phyloP scores from a whole-genome alignment of 2,329 filamentous ascomycete genomes.

The Macrophomina pseudophaseolina region DNA sequence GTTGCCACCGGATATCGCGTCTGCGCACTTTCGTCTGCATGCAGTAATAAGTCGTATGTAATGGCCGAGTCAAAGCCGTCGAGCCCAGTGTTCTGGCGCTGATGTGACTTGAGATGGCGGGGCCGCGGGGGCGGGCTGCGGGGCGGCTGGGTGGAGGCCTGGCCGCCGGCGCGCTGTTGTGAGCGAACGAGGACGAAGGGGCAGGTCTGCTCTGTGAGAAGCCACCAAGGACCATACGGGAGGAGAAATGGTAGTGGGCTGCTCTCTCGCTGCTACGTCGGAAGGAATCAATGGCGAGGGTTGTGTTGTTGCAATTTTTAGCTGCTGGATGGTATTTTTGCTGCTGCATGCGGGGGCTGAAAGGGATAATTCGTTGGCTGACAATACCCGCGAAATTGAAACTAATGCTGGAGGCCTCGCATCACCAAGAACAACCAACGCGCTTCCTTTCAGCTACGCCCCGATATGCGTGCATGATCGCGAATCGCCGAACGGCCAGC shows the following conservation, averaged over 20 bases:
- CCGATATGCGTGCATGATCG: constrained; percentile 2
- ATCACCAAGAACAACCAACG: constrained; percentile 8
- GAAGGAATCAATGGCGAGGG: background rate
- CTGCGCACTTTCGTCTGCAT: background rate
- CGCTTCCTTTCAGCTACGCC: background rate
- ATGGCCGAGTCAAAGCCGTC: background rate
- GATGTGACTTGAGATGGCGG: background rate
- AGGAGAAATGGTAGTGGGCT: too few species aligned
- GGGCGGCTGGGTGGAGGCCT: background rate
- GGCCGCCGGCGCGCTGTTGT: background rate
- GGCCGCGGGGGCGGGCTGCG: background rate
- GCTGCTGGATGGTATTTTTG: background rate
- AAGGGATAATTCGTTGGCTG: background rate
- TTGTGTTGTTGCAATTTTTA: constrained; percentile 8
- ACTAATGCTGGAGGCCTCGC: constrained; percentile 18
- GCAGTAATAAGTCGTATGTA: background rate
- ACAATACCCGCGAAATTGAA: background rate
- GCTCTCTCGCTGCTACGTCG: background rate
- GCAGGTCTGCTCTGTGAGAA: background rate
- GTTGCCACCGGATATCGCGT: background rate
- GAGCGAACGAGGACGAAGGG: background rate
- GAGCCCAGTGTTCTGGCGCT: background rate
- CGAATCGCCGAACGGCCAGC: background rate
- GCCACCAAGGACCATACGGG: background rate
- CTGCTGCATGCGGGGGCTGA: background rate